Conservation (phyloP, 2,329 filamentous ascomycete genomes). For the Scedosporium dehoogii region DNA sequence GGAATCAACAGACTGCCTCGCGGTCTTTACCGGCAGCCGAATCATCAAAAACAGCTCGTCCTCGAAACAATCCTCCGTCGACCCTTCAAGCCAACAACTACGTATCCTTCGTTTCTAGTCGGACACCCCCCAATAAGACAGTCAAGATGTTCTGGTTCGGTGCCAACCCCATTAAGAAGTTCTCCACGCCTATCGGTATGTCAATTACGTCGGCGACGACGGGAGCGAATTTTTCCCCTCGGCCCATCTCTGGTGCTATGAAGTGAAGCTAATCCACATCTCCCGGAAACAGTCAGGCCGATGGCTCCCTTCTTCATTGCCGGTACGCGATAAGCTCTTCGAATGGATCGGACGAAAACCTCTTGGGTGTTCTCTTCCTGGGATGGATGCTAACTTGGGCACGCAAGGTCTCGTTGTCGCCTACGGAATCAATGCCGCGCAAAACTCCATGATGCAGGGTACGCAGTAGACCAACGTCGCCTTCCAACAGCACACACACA, state of each 20-base stretch:
- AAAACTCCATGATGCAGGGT: constrained; percentile 71
- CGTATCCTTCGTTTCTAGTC: constrained; percentile 19
- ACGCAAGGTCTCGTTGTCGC: constrained; percentile 68
- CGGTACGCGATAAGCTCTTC: constrained; percentile 46
- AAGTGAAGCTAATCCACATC: constrained; percentile 15
- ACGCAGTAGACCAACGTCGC: constrained; percentile 21
- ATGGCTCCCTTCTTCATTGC: constrained; percentile 91
- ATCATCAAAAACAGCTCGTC: constrained; percentile 21
- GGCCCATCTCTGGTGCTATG: not conserved
- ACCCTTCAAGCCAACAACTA: constrained; percentile 1
- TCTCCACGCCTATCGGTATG: constrained; percentile 68
- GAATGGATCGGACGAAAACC: constrained; percentile 6
- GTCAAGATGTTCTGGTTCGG: constrained; percentile 68
- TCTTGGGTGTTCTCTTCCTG: not conserved
- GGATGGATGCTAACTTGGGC: constrained; percentile 6
- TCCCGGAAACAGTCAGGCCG: constrained; percentile 58
- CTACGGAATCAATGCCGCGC: constrained; percentile 83
- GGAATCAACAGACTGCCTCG: not conserved
- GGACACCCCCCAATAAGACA: constrained; percentile 26
- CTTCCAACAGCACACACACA: constrained; percentile 14
- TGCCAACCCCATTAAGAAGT: constrained; percentile 61
- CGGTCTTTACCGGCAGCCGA: constrained; percentile 3
- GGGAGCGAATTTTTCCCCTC: not conserved
- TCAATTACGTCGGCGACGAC: constrained; percentile 19
- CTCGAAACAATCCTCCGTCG: not conserved